These are phyloP conservation scores for Conoideocrella luteorostrata DNA, from an alignment of 2,329 filamentous ascomycete species.

Conservation along the genomic window DNA sequence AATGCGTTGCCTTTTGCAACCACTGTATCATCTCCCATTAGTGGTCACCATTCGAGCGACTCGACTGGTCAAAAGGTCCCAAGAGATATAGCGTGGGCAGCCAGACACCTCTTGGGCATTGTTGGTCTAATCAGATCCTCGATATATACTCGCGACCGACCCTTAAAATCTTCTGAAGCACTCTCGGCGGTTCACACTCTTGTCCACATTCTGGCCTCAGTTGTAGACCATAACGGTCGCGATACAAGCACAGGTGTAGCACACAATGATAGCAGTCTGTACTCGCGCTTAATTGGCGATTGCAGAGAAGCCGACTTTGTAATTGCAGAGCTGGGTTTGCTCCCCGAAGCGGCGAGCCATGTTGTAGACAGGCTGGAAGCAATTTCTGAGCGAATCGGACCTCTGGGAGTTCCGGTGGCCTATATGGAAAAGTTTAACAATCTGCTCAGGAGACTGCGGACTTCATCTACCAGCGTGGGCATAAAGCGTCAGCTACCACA, in stretches of 20 bases:
- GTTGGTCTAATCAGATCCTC: constrained; percentile 36
- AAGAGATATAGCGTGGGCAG: constrained; percentile 42
- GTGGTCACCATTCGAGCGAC: neutral
- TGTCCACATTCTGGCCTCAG: constrained; percentile 39
- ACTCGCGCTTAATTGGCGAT: constrained; percentile 40
- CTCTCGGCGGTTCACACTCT: constrained; percentile 41
- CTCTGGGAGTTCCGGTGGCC: constrained; percentile 25
- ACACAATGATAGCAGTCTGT: constrained; percentile 37
- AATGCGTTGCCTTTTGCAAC: constrained; percentile 28
- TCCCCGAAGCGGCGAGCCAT: constrained; percentile 38
- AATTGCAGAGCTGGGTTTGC: constrained; percentile 34
- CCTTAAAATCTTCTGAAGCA: constrained; percentile 31
- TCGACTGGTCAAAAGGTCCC: neutral
- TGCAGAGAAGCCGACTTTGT: constrained; percentile 36
- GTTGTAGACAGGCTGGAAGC: constrained; percentile 33
- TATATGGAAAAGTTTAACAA: constrained; percentile 30
- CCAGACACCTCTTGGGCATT: constrained; percentile 37
- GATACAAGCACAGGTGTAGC: constrained; percentile 21
- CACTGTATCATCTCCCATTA: neutral
- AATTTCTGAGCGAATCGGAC: constrained; percentile 25
- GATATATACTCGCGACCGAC: constrained; percentile 31
- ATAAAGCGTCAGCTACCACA: constrained; percentile 25
- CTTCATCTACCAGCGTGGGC: constrained; percentile 19
- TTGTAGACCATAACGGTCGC: constrained; percentile 36
- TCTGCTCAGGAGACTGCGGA: constrained; percentile 24